These are phyloP conservation scores for Aspergillus ochraceoroseus DNA, from an alignment of 2,329 filamentous ascomycete genomes.

Conservation along the genomic window DNA sequence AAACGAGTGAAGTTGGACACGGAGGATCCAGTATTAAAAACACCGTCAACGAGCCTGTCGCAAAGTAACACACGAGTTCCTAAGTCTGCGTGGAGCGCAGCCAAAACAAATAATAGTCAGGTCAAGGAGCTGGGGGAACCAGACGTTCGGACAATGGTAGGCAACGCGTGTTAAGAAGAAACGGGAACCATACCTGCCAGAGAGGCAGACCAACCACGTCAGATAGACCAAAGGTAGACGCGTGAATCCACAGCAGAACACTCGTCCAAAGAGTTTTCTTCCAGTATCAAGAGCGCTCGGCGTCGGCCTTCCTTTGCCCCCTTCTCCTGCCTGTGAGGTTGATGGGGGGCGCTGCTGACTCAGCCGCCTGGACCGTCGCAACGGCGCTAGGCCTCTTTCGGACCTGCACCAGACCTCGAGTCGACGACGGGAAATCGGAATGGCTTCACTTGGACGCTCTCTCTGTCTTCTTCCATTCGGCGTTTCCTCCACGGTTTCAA, in stretches of 20 bases:
- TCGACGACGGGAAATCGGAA: constrained; percentile 17
- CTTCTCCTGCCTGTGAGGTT: constrained; percentile 35
- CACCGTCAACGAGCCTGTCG: constrained; percentile 1
- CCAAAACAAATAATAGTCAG: constrained; percentile 14
- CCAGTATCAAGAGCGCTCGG: constrained; percentile 30
- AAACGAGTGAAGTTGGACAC: constrained; percentile 17
- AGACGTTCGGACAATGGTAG: constrained; percentile 19
- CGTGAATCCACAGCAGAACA: constrained; percentile 25
- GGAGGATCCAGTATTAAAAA: constrained; percentile 10
- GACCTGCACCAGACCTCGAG: constrained; percentile 28
- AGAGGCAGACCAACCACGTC: constrained; percentile 10
- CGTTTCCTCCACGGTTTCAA: constrained; percentile 2
- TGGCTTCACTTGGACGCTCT: constrained; percentile 16
- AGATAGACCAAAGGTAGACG: constrained; percentile 19
- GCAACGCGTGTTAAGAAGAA: constrained; percentile 26
- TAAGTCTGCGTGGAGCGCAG: constrained; percentile 12
- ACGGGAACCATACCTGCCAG: constrained; percentile 16
- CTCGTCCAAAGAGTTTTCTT: constrained; percentile 22
- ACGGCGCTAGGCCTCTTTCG: constrained; percentile 30
- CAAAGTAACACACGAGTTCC: constrained; percentile 1
- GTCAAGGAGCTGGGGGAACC: constrained; percentile 21
- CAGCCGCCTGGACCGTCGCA: constrained; percentile 22
- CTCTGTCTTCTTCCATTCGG: constrained; percentile 12
- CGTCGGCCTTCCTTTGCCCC: constrained; percentile 28
- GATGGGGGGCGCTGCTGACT: constrained; percentile 35